These are phyloP conservation scores for Penicillium sp. DNA, from an alignment of 2,329 filamentous ascomycete species.

Conservation along the genomic window DNA sequence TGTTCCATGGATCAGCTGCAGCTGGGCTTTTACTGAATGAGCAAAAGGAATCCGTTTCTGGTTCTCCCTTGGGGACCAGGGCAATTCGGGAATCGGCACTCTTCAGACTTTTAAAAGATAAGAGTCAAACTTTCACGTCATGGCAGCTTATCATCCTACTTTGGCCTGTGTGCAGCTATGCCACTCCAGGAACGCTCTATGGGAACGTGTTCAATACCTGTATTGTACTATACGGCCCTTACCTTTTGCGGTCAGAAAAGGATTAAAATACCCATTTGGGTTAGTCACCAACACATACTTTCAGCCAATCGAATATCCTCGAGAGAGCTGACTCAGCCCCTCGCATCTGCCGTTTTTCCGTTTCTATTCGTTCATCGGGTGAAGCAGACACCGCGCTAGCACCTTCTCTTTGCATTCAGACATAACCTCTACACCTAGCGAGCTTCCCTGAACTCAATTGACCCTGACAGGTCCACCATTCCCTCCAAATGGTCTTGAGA, in stretches of 20 bases:
- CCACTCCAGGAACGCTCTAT: background rate
- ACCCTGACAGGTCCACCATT: background rate
- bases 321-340: conserved; percentile 13
- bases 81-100: conserved; percentile 12
- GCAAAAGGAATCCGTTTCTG: background rate
- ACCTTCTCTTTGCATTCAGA: background rate
- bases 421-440: background rate
- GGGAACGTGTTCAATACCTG: background rate
- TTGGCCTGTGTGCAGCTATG: conserved; percentile 8
- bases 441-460: conserved; percentile 2
- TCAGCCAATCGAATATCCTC: conserved; percentile 12
- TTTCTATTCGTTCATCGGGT: conserved; percentile 3
- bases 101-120: conserved; percentile 7
- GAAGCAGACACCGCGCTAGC: conserved; percentile 1
- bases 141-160: conserved; percentile 21
- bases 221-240: background rate
- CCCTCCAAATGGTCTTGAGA: background rate
- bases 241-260: conserved; percentile 6
- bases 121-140: conserved; percentile 23
- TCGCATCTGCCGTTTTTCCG: conserved; percentile 10
- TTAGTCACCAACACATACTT: background rate
- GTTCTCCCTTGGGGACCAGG: background rate
- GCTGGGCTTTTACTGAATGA: background rate
- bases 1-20: conserved; percentile 22
- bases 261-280: conserved; percentile 19